Evolutionary conservation across 108 stramenopile genomes (phyloP), one percentile per base, ranked within the genome.

Genomic region (Pseudonitzschia multiseries): DNA sequence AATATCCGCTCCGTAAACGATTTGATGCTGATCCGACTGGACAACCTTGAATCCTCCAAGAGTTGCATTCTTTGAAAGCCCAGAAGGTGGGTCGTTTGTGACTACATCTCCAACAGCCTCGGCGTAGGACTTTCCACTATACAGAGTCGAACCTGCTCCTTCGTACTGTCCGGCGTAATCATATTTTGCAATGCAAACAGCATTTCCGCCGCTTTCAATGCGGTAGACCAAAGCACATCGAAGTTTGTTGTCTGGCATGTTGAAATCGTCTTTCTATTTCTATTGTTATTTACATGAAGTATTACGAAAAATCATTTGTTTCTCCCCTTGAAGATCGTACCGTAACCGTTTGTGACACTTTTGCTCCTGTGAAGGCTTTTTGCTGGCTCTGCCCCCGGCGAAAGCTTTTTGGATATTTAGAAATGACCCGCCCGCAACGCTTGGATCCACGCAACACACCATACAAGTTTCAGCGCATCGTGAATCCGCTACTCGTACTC

Each of bases 21-120:
- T 87, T 79, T 95, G 94, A 69, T 95, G 94, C 60, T 85, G 80
- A 79, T 95, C 94, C 40, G 83, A 84, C 77, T 91, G 89, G 21
- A 90, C 88, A 18, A 95, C 90, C 87, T 95, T 95, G 80, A 95
- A 95, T 28, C 94, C 93, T 41, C 94, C 94, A 53, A 95, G 80
- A 8, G 83, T 80, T 8, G 79, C 81, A 64, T 75, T 79, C 51
- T 87, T 80, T 6, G 81, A 69, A 31, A 88, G 68, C 22, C 85
- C 87, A 18, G 78, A 73, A 51, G 94, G 94, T 59, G 91, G 89
- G 71, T 95, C 94, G 72, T 86, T 87, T 20, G 78, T 79, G 15
- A 95, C 73, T 18, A 92, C 89, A 71, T 84, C 81, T 14, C 74
- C 80, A 0, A 89, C 91, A 33, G 94, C 94, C 54, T 89, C 89